phyloP scores from a whole-genome alignment of 2,329 filamentous ascomycete species.

The Nigrograna mackinnonii region DNA sequence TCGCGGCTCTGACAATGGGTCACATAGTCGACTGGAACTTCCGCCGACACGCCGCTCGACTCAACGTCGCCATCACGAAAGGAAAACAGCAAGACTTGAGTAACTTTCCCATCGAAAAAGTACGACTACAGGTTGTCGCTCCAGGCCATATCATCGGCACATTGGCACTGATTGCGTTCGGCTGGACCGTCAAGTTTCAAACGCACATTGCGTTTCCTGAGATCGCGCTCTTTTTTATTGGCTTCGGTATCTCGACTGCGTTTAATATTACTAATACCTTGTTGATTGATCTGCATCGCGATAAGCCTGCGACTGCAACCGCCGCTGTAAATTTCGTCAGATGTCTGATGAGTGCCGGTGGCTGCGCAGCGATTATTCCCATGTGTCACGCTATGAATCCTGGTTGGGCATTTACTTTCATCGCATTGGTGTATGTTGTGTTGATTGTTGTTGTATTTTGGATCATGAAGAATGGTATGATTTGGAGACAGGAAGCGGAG shows the following conservation, averaged over 20 bases:
- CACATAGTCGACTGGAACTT: slow-evolving; percentile 72
- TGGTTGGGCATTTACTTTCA: slow-evolving; percentile 52
- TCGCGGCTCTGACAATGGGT: slow-evolving; percentile 31
- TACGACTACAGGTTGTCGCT: slow-evolving; percentile 45
- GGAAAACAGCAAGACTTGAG: slow-evolving; percentile 59
- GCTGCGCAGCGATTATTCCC: slow-evolving; percentile 41
- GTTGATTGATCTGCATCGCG: slow-evolving; percentile 47
- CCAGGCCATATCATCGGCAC: slow-evolving; percentile 38
- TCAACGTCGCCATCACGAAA: slow-evolving; percentile 64
- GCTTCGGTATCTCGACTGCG: slow-evolving; percentile 59
- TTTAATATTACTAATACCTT: slow-evolving; percentile 51
- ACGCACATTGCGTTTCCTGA: slow-evolving; percentile 46
- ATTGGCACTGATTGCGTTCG: slow-evolving; percentile 42
- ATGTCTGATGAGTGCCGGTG: slow-evolving; percentile 42
- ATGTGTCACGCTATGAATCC: slow-evolving; percentile 48
- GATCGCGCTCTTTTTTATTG: slow-evolving; percentile 57
- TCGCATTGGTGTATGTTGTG: slow-evolving; percentile 29
- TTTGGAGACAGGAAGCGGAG: slow-evolving; percentile 28
- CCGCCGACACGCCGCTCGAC: slow-evolving; percentile 63
- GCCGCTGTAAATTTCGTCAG: slow-evolving; percentile 42
- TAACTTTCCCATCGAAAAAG: slow-evolving; percentile 55
- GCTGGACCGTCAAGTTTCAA: slow-evolving; percentile 45
- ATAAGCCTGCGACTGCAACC: slow-evolving; percentile 44
- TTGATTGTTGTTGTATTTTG: slow-evolving; percentile 28
- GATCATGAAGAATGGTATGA: slow-evolving; percentile 35